These are phyloP conservation scores for Arthromyces matolae DNA, from an alignment of 768 basidiomycete species.

Conservation along the genomic window DNA sequence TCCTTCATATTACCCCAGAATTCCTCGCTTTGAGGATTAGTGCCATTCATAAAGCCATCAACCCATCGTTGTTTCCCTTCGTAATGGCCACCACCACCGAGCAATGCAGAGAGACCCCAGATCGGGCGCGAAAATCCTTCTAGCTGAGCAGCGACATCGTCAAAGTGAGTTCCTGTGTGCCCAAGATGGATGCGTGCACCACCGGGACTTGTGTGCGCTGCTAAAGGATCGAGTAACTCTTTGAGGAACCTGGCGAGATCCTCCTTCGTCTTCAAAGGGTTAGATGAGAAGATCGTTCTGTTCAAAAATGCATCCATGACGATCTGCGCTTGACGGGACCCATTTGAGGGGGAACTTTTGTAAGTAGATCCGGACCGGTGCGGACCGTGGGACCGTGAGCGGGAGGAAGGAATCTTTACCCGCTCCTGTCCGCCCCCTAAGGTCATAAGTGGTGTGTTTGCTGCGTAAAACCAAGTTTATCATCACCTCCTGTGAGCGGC, in stretches of 20 bases:
- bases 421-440: background rate
- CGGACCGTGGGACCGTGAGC: constrained; percentile 2
- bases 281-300: constrained; percentile 46
- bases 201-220: constrained; percentile 65
- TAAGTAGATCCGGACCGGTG: constrained; percentile 8
- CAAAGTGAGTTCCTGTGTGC: constrained; percentile 68
- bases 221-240: constrained; percentile 63
- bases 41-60: constrained; percentile 61
- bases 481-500: too few species aligned
- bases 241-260: constrained; percentile 56
- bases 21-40: constrained; percentile 61
- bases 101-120: constrained; percentile 67
- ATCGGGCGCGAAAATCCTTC: constrained; percentile 76
- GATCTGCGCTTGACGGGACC: background rate
- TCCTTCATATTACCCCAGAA: constrained; percentile 76
- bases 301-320: constrained; percentile 32
- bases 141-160: constrained; percentile 67
- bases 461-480: background rate
- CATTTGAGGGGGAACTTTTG: constrained; percentile 1
- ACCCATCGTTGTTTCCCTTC: constrained; percentile 60
- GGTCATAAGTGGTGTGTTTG: background rate
- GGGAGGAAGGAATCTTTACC: background rate
- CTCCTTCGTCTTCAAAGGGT: constrained; percentile 57
- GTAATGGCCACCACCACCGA: constrained; percentile 62
- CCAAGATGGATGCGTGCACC: constrained; percentile 70